A percentile compares a stretch with the other conserved stretches of the same genome.
Conservation (phyloP, 2,329 filamentous ascomycete genomes). For the Arthrocladium fulminans region DNA sequence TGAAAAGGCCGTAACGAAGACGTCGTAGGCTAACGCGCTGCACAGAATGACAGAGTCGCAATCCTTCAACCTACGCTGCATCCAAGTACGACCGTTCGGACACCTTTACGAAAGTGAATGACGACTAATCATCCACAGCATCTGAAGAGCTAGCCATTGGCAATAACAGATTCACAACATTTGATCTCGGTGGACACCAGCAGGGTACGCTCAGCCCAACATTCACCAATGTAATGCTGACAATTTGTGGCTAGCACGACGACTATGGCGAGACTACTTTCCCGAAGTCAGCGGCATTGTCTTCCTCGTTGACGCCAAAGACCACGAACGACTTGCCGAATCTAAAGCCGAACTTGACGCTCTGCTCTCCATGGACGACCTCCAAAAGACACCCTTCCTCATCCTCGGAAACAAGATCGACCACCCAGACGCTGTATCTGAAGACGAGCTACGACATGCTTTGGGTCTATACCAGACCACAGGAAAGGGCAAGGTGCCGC, state of each 20-base stretch:
- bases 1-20: slow-evolving; percentile 5
- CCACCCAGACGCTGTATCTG: slow-evolving; percentile 87
- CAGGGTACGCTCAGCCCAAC: slow-evolving; percentile 52
- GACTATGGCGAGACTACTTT: slow-evolving; percentile 96
- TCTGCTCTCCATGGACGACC: slow-evolving; percentile 91
- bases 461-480: slow-evolving; percentile 93
- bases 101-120: neutral
- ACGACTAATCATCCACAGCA: slow-evolving; percentile 42
- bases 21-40: slow-evolving; percentile 13
- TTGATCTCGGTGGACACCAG: slow-evolving; percentile 87
- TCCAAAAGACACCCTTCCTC: slow-evolving; percentile 89
- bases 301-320: slow-evolving; percentile 95
- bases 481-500: slow-evolving; percentile 85
- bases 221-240: slow-evolving; percentile 6
- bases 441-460: slow-evolving; percentile 88
- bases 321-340: slow-evolving; percentile 87
- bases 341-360: slow-evolving; percentile 95
- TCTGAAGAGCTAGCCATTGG: slow-evolving; percentile 89
- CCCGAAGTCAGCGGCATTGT: slow-evolving; percentile 93
- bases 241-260: slow-evolving; percentile 53
- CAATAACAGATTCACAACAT: slow-evolving; percentile 89
- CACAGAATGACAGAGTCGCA: slow-evolving; percentile 80
- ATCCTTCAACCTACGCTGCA: slow-evolving; percentile 85
- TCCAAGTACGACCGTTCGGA: slow-evolving; percentile 56
- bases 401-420: slow-evolving; percentile 99